Base-by-base conservation (phyloP, 768 basidiomycete genomes). In the Boletus pseudo-olivaceus region DNA sequence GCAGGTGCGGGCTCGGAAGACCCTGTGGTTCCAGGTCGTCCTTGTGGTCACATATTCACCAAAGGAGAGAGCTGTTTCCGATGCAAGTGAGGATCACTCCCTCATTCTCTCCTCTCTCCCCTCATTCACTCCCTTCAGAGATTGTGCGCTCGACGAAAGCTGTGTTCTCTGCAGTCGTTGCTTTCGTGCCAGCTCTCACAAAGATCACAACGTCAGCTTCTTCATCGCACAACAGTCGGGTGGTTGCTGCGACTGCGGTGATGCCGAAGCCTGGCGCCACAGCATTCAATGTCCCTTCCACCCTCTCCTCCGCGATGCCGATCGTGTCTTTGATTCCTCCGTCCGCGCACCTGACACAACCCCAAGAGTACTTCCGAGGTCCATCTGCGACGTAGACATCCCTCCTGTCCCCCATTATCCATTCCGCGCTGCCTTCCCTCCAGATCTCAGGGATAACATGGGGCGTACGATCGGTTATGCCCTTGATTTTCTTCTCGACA, bases 181-280 rank as follows among this genome's bases (percentile, higher is more conserved):
- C 70, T 98, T 95, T 73, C 87, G 90, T 61, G 82, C 88, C 1
- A 88, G 90, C n/a, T 79, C 88, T 53, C 96, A 98, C 67, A 73
- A 75, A 20, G 85, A 84, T 42, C 96, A 98, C 74, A 96, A 93
- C 59, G 85, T 98, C 62, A 88, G 88, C 55, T 95, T 98, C 75
- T 93, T 91, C 71, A 88, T 96, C 60, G 87, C 90, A 8, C 90
- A 91, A 54, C 93, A 97, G 61, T 87, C 90, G 0, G 90, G 93
- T 7, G 90, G 93, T 5, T 94, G 91, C 61, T 99, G 97, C 66
- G 94, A 98, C 71, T 98, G 96, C 62, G 93, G 93, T 15, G 95
- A 98, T 64, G 76, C 80, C 23, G 89, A 96, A 64, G 91, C 92
- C 2, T 98, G 94, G 93, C 80, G 84, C 33, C 63, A 67, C 6